phyloP scores from a whole-genome alignment of 805 yeast genomes.

The Saturnispora dispora region DNA sequence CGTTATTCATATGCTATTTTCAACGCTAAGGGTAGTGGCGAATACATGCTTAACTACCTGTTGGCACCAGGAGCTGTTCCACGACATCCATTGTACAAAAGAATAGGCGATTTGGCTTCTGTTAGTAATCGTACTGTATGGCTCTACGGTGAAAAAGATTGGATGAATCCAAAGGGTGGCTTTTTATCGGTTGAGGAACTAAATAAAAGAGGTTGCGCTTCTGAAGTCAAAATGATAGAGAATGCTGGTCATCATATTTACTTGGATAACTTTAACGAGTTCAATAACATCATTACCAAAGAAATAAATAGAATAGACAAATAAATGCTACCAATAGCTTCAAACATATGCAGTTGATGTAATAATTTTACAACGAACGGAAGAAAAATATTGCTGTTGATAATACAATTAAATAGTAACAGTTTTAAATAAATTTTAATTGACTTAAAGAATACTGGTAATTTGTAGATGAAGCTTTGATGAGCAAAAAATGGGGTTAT shows the following conservation, averaged over 20 bases:
- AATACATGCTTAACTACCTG: slow-evolving; percentile 75
- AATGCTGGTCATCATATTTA: slow-evolving; percentile 75
- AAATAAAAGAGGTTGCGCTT: slow-evolving; percentile 19
- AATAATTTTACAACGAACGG: neutral
- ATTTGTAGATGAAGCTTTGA: neutral
- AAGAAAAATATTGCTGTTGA: neutral
- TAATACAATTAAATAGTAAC: neutral
- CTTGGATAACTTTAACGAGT: slow-evolving; percentile 50
- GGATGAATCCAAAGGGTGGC: slow-evolving; percentile 53
- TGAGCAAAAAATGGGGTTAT: neutral
- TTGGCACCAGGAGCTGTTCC: slow-evolving; percentile 91
- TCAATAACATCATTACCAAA: slow-evolving; percentile 40
- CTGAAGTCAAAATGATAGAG: slow-evolving; percentile 29
- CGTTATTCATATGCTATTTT: slow-evolving; percentile 76
- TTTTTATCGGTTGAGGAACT: slow-evolving; percentile 30
- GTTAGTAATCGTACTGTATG: slow-evolving; percentile 40
- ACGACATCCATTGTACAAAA: slow-evolving; percentile 54
- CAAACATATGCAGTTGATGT: neutral
- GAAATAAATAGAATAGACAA: slow-evolving; percentile 38
- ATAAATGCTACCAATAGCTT: neutral
- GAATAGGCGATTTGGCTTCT: slow-evolving; percentile 33
- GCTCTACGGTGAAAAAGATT: slow-evolving; percentile 75
- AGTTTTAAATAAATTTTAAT: neutral
- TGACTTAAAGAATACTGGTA: neutral
- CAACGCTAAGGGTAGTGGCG: slow-evolving; percentile 85